Evolutionary conservation across 75 land plant species (phyloP), one percentile per base, ranked within the genome.

Genomic region (Pinus albicaulis): DNA sequence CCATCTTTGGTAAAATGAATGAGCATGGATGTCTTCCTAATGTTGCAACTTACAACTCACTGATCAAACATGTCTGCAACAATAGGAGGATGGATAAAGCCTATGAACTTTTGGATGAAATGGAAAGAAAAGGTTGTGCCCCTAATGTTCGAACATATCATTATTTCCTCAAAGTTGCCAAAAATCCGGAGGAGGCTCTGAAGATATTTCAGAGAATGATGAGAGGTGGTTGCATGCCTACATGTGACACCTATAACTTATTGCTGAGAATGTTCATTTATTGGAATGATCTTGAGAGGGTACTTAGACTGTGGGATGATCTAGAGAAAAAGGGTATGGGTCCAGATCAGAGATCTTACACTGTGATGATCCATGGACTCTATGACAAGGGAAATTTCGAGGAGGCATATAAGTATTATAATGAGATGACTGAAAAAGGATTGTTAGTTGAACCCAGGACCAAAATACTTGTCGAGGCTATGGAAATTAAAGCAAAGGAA

Each of bases 21-120:
- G 85, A 80, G n/a, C 64, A 38, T 14, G 92, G 84, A 48, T 82
- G 82, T 62, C 48, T 26, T n/a, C 89, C 90, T 11, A 77, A 90
- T 86, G 84, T 66, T 16, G 83, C 69, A 3, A 84, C 91, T 0
- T 92, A 92, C 62, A 90, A 89, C 73, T 73, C 89, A 5, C 83
- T 92, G 14, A 88, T 92, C 38, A 85, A 92, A 65, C 84, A 86
- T 74, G 62, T 90, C 3, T 90, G 95, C 66, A 88, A 81, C 60
- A 86, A 82, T 26, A 38, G 69, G 78, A 78, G 88, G 74, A 79
- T 92, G 79, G 92, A 92, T 57, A 86, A 85, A 66, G 95, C 89
- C n/a, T 81, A 80, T 31, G 85, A 83, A 73, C 64, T 88, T 22
- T 80, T 89, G 76, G 80, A 90, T 82, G 92, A 92, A 58, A 92